phyloP scores from a whole-genome alignment of 2,329 filamentous ascomycete genomes.

The Chaetomiaceae sp. region DNA sequence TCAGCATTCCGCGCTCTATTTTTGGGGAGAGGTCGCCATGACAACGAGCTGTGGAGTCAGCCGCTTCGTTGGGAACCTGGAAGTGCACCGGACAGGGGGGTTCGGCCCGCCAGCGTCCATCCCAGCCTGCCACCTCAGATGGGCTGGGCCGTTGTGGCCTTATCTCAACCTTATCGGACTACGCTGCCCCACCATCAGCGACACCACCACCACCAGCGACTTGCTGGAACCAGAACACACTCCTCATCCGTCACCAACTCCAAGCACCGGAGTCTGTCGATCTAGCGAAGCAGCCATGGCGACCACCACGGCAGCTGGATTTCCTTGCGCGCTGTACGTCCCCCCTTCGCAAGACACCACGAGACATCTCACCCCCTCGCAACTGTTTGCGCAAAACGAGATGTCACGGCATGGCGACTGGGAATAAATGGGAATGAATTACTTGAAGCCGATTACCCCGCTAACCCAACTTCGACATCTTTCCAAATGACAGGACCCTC shows the following conservation, averaged over 20 bases:
- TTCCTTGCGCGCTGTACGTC: slow-evolving; percentile 60
- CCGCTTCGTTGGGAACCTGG: no score
- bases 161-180: slow-evolving; percentile 19
- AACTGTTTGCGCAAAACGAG: background rate
- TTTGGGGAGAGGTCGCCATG: slow-evolving; percentile 14
- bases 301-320: slow-evolving; percentile 39
- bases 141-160: no score
- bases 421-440: no score
- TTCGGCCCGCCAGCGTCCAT: no score
- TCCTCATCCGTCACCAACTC: slow-evolving; percentile 13
- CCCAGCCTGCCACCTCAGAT: no score
- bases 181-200: slow-evolving; percentile 18
- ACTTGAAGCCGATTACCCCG: slow-evolving; percentile 16
- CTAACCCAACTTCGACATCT: slow-evolving; percentile 4
- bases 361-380: background rate
- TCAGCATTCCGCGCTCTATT: slow-evolving; percentile 2
- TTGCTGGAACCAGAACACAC: background rate
- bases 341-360: background rate
- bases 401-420: no score
- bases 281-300: slow-evolving; percentile 35
- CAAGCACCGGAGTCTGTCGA: no score
- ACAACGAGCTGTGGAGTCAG: slow-evolving; percentile 17
- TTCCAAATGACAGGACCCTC: slow-evolving; percentile 56
- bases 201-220: slow-evolving; percentile 12
- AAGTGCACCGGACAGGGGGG: no score